These are phyloP conservation scores for Phytophthora litchii DNA, from an alignment of 352 stramenopile genomes.

Conservation along the genomic window DNA sequence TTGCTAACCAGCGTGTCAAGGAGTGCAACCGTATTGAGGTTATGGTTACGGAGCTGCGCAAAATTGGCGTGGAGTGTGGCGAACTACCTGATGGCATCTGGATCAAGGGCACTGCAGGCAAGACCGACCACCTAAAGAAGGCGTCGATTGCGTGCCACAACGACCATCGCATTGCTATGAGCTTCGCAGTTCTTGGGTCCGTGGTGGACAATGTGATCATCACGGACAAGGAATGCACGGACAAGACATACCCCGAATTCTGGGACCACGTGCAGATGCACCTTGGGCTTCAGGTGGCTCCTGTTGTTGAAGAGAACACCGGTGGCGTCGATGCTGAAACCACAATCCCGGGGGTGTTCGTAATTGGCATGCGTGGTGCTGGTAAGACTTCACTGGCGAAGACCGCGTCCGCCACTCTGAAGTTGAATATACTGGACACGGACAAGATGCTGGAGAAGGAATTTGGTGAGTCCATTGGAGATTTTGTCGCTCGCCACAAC, in stretches of 20 bases:
- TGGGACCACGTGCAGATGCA: conserved; percentile 85
- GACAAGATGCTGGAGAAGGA: conserved; percentile 75
- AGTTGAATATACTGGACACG: conserved; percentile 74
- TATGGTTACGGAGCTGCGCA: conserved; percentile 96
- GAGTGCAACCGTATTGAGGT: conserved; percentile 98
- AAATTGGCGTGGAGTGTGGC: conserved; percentile 90
- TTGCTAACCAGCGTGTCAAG: conserved; percentile 98
- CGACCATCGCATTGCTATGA: conserved; percentile 99
- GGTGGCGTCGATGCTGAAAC: conserved; percentile 12
- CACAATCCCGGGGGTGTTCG: conserved; percentile 59
- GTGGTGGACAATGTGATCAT: conserved; percentile 94
- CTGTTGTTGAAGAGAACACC: conserved; percentile 42
- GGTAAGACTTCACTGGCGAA: conserved; percentile 84
- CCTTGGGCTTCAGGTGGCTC: conserved; percentile 59
- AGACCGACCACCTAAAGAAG: conserved; percentile 56
- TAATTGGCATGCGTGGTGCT: conserved; percentile 88
- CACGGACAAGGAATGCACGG: conserved; percentile 96
- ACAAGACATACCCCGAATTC: conserved; percentile 98
- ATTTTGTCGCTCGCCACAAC: conserved; percentile 70
- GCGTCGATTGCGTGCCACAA: conserved; percentile 92
- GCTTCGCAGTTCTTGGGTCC: conserved; percentile 94
- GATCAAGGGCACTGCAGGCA: conserved; percentile 68
- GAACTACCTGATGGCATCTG: conserved; percentile 81
- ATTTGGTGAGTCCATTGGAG: conserved; percentile 67
- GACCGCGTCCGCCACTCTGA: conserved; percentile 50